Conservation (phyloP, 1,139 yeast species). For the Debaryomyces nepalensis region DNA sequence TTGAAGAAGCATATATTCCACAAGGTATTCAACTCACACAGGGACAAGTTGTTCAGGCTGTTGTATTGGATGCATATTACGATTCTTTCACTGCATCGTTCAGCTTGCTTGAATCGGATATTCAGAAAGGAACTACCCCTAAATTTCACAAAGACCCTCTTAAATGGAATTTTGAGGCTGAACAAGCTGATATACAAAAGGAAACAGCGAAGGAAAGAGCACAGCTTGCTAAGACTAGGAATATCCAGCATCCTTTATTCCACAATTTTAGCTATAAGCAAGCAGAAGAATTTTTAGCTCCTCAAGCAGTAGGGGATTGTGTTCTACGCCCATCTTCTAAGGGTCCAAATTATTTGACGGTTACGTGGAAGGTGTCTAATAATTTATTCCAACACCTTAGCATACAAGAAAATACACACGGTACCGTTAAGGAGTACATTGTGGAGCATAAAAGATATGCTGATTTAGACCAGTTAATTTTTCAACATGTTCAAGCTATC, state of each 20-base stretch:
- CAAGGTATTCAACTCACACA: conserved; percentile 51
- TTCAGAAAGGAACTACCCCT: conserved; percentile 59
- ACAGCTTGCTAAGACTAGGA: conserved; percentile 60
- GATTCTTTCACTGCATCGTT: conserved; percentile 74
- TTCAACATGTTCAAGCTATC: conserved; percentile 84
- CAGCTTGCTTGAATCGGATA: conserved; percentile 69
- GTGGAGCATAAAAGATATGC: conserved; percentile 75
- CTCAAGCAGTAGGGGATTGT: conserved; percentile 87
- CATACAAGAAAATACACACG: conserved; percentile 67
- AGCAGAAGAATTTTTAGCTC: conserved; percentile 92
- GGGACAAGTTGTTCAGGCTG: conserved; percentile 90
- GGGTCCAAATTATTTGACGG: conserved; percentile 85
- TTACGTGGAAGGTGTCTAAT: conserved; percentile 96
- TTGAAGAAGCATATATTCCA: conserved; percentile 69
- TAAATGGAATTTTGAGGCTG: conserved; percentile 86
- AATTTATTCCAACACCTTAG: conserved; percentile 90
- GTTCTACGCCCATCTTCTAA: conserved; percentile 94
- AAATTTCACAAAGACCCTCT: conserved; percentile 59
- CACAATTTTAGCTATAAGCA: conserved; percentile 81
- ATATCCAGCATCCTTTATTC: conserved; percentile 91
- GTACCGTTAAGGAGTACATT: conserved; percentile 62
- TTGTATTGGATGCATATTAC: conserved; percentile 70
- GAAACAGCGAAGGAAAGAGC: conserved; percentile 65
- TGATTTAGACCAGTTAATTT: conserved; percentile 92
- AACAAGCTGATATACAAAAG: conserved; percentile 62